Conservation (phyloP, 768 basidiomycete species). For the Russula lepida region DNA sequence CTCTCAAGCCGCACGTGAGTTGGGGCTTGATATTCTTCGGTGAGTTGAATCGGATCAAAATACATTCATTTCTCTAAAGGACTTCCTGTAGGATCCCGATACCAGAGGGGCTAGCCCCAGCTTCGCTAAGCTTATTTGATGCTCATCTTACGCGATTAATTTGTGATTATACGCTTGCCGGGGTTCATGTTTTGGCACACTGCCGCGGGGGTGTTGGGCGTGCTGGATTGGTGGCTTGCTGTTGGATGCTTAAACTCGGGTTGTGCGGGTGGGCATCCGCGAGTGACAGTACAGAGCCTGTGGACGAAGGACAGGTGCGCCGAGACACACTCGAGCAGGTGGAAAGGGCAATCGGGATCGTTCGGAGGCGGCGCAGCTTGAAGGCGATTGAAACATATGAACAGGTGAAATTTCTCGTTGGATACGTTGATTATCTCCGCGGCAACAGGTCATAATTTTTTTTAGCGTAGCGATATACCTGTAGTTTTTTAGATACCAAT, state of each 20-base stretch:
- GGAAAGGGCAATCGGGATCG: constrained; percentile 62
- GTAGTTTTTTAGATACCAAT: background rate
- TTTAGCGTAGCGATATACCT: background rate
- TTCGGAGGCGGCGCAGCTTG: constrained; percentile 66
- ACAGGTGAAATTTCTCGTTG: constrained; percentile 77
- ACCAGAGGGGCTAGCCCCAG: constrained; percentile 83
- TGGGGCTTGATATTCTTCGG: constrained; percentile 79
- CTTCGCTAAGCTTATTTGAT: constrained; percentile 50
- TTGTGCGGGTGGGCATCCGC: constrained; percentile 63
- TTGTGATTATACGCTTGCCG: constrained; percentile 60
- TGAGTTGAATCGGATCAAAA: constrained; percentile 22
- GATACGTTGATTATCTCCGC: constrained; percentile 60
- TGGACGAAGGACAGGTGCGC: constrained; percentile 24
- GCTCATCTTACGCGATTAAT: constrained; percentile 57
- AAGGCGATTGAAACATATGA: constrained; percentile 95
- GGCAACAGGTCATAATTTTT: background rate
- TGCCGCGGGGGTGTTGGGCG: constrained; percentile 93
- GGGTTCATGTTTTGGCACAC: constrained; percentile 70
- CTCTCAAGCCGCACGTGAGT: constrained; percentile 43
- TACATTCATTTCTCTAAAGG: background rate
- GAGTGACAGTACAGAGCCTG: background rate
- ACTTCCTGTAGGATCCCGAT: constrained; percentile 60
- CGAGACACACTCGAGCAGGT: constrained; percentile 56
- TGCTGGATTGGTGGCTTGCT: constrained; percentile 85
- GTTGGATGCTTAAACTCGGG: constrained; percentile 88